Evolutionary conservation across 179 eudicot genomes (phyloP).

Genomic region (Vitellaria paradoxa): DNA sequence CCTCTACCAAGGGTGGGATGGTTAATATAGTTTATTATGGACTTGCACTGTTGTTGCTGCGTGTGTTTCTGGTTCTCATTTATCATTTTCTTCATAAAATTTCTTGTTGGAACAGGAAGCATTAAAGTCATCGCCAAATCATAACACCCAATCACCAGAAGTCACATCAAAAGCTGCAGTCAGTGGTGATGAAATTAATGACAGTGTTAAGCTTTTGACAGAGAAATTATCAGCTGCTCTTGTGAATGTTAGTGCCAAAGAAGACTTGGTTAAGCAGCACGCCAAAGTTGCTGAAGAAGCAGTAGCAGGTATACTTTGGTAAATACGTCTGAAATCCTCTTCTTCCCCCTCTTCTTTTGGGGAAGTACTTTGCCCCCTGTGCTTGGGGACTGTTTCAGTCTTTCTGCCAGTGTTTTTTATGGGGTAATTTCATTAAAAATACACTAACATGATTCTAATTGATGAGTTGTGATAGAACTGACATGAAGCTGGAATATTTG

Average conservation of each 20-base stretch:
- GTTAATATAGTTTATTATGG: neutral
- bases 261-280: conserved; percentile 78
- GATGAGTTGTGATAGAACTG: neutral
- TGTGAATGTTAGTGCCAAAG: conserved; percentile 64
- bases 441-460: too few relatives aligned
- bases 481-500: neutral
- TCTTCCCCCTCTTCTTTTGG: neutral
- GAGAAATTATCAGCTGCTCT: conserved; percentile 82
- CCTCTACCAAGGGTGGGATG: neutral
- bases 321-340: too few relatives aligned
- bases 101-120: conserved; percentile 24
- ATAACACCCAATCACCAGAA: conserved; percentile 38
- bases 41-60: neutral
- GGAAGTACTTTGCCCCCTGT: neutral
- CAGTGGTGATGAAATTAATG: conserved; percentile 31
- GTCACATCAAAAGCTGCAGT: conserved; percentile 25
- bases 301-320: conserved; percentile 54
- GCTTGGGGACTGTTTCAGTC: too few relatives aligned
- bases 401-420: too few relatives aligned
- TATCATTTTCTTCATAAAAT: neutral
- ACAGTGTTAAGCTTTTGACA: conserved; percentile 42
- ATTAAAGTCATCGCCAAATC: conserved; percentile 31
- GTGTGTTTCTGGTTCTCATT: neutral
- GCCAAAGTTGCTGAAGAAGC: conserved; percentile 92
- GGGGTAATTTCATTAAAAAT: too few relatives aligned